phyloP scores from a whole-genome alignment of 2,329 filamentous ascomycete genomes.

The Fusarium lateritium region DNA sequence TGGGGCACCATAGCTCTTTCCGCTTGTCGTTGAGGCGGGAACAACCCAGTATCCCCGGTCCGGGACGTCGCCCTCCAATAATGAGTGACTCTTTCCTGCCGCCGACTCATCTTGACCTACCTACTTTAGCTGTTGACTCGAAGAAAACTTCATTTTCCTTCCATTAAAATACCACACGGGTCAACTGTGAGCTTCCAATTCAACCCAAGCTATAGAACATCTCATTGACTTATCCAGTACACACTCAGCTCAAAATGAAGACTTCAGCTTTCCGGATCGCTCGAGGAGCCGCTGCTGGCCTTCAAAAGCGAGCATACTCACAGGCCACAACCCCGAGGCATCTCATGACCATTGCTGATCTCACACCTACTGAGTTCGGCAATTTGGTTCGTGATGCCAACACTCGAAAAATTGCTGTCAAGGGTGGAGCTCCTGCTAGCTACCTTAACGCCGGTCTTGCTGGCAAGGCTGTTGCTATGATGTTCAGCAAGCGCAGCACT shows the following conservation, averaged over 20 bases:
- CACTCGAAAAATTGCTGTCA: slow-evolving; percentile 82
- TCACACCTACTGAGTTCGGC: slow-evolving; percentile 84
- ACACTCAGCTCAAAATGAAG: slow-evolving; percentile 52
- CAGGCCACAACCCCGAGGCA: slow-evolving; percentile 75
- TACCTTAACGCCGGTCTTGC: slow-evolving; percentile 74
- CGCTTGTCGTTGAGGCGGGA: slow-evolving; percentile 9
- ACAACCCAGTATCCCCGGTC: slow-evolving; percentile 4
- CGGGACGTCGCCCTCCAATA: slow-evolving; percentile 23
- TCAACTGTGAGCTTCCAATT: slow-evolving; percentile 7
- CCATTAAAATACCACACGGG: slow-evolving; percentile 13
- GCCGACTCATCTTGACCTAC: slow-evolving; percentile 28
- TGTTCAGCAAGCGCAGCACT: slow-evolving; percentile 97
- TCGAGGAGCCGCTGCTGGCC: slow-evolving; percentile 53
- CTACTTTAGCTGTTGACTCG: slow-evolving; percentile 28
- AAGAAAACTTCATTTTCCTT: slow-evolving; percentile 24
- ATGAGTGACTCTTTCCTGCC: slow-evolving; percentile 40
- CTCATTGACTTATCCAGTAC: not conserved
- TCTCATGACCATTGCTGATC: slow-evolving; percentile 91
- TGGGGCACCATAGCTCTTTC: slow-evolving; percentile 20
- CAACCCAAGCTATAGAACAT: not conserved
- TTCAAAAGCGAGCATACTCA: slow-evolving; percentile 63
- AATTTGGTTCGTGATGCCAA: slow-evolving; percentile 87
- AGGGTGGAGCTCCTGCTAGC: slow-evolving; percentile 70
- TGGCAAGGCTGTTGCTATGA: slow-evolving; percentile 90
- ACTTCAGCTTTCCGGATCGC: slow-evolving; percentile 52